Evolutionary conservation across 2,329 filamentous ascomycete species (phyloP), one percentile per base, ranked within the genome.

Genomic region (Aspergillus persii): DNA sequence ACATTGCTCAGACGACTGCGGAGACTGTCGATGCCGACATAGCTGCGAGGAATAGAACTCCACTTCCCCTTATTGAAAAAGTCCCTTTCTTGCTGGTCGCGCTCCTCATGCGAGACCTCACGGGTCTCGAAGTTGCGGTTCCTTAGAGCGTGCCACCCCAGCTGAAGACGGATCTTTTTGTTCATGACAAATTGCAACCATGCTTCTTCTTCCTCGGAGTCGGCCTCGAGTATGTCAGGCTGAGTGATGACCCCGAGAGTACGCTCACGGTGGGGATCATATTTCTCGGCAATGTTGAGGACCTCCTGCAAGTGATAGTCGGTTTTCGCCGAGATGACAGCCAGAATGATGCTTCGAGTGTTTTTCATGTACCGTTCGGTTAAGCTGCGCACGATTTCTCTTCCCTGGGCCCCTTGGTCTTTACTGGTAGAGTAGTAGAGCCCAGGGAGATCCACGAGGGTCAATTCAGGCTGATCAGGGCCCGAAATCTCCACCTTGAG

Each of bases 381-480:
- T 3, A 87, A 71, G 0, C 72, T 63, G 31, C 81, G 80, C 52
- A 86, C 83, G 2, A 83, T 80, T 60, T 74, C 72, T 56, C 83
- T 83, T 48, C 86, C 84, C 26, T 78, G 74, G 31, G 76, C 72
- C 1, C 79, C 81, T 67, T 86, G 83, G 54, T 83, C 78, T 11
- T 79, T 76, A 63, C 82, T 84, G 56, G 79, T 80, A 8, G 84
- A 79, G 33, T 79, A 77, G 33, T 86, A 82, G 1, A 88, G 73
- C 1, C 86, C 85, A 0, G 86, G 86, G 18, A 88, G 74, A 70
- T 89, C 86, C 9, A 89, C 84, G 0, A 88, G 76, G 0, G 83
- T 87, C 48, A 88, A 69, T 7, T 87, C 79, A 0, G 84, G 84
- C 75, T 85, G 81, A 6, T 84, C 80, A 0, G 85, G 85, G 0